Evolutionary conservation across 495 filamentous ascomycete genomes (phyloP).

Genomic region (Umbilicaria muhlenbergii): DNA sequence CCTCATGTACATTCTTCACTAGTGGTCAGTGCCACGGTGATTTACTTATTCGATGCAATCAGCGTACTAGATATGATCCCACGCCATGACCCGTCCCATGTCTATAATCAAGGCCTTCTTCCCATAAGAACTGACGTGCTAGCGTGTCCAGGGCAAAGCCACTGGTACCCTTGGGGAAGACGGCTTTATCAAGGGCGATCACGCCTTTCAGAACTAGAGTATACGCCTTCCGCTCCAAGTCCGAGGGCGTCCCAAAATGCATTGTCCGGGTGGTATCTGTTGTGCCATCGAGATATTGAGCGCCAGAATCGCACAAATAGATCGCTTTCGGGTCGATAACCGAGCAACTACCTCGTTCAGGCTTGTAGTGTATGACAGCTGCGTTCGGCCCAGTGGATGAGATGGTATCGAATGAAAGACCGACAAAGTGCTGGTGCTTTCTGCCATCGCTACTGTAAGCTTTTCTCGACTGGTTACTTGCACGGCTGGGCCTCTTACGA

Average conservation of each 20-base stretch:
- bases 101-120: constrained; percentile 80
- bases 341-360: constrained; percentile 67
- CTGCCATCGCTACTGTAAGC: background rate
- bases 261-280: constrained; percentile 92
- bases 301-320: constrained; percentile 95
- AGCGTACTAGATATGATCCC: constrained; percentile 59
- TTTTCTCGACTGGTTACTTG: background rate
- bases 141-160: constrained; percentile 84
- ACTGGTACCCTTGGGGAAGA: constrained; percentile 90
- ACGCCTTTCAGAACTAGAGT: constrained; percentile 95
- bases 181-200: constrained; percentile 70
- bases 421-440: constrained; percentile 71
- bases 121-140: constrained; percentile 88
- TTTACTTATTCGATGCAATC: background rate
- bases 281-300: constrained; percentile 88
- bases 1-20: constrained; percentile 82
- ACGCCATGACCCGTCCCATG: constrained; percentile 97
- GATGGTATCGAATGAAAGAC: constrained; percentile 90
- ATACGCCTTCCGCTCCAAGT: constrained; percentile 79
- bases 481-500: constrained; percentile 18
- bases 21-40: background rate
- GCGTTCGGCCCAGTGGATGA: constrained; percentile 92
- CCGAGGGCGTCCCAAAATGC: constrained; percentile 77
- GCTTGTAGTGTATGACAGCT: constrained; percentile 95
- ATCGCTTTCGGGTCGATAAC: constrained; percentile 74